phyloP scores from a whole-genome alignment of 176 grass and related monocot species.

The Poa annua region DNA sequence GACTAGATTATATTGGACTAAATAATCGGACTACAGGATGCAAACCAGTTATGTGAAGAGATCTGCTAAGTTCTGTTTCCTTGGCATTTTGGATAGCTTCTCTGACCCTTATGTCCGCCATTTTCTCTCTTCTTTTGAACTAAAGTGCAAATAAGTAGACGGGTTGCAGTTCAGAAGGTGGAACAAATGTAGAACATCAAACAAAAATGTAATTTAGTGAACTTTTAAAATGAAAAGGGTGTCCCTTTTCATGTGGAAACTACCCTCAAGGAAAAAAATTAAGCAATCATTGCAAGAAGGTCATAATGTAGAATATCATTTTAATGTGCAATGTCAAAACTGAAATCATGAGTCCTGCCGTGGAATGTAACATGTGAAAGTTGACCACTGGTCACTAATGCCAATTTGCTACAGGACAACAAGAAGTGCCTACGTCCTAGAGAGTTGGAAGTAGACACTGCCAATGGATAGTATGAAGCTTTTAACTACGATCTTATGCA shows the following conservation, averaged over 20 bases:
- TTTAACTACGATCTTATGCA: background rate
- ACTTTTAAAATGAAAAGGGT: conserved; percentile 15
- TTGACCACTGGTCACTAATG: conserved; percentile 11
- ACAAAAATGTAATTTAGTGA: background rate
- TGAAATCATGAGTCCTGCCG: conserved; percentile 16
- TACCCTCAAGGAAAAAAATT: conserved; percentile 2
- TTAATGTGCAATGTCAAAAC: conserved; percentile 26
- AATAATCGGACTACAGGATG: conserved; percentile 27
- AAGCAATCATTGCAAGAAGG: conserved; percentile 10
- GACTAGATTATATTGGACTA: conserved; percentile 12
- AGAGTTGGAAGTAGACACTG: conserved; percentile 9
- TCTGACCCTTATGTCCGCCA: conserved; percentile 71
- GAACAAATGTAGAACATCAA: conserved; percentile 14
- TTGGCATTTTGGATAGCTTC: conserved; percentile 94
- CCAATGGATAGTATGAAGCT: conserved; percentile 1
- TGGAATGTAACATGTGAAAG: conserved; percentile 34
- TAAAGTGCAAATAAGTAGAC: conserved; percentile 45
- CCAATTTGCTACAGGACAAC: background rate
- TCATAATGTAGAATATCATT: conserved; percentile 1
- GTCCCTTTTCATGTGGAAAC: conserved; percentile 2
- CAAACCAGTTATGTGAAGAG: conserved; percentile 85
- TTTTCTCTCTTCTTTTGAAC: conserved; percentile 83
- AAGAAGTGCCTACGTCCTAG: conserved; percentile 13
- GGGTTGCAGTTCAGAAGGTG: conserved; percentile 37
- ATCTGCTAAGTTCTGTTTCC: conserved; percentile 89